phyloP scores from a whole-genome alignment of 306 rosid genomes.

The Casuarina cunninghamiana region DNA sequence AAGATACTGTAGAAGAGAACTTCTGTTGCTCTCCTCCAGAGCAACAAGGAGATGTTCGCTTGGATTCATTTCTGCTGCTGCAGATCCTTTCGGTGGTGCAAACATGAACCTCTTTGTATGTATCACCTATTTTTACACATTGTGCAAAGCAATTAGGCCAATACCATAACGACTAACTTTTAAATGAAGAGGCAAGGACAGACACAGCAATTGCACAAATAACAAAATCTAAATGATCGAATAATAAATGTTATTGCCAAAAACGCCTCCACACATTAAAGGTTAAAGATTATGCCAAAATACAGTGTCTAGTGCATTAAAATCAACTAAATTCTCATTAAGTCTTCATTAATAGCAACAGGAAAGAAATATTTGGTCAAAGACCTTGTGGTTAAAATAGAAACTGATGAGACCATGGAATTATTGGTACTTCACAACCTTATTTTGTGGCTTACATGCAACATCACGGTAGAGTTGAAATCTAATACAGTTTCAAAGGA shows the following conservation, averaged over 20 bases:
- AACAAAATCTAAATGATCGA: neutral
- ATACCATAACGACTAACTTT: slow-evolving; percentile 13
- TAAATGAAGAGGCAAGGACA: slow-evolving; percentile 10
- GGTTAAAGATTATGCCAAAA: neutral
- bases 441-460: neutral
- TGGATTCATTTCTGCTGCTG: slow-evolving; percentile 98
- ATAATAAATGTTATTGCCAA: neutral
- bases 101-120: slow-evolving; percentile 79
- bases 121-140: slow-evolving; percentile 60
- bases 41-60: slow-evolving; percentile 90
- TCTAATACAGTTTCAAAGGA: neutral
- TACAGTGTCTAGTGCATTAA: neutral
- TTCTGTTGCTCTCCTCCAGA: slow-evolving; percentile 76
- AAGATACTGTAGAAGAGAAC: slow-evolving; percentile 85
- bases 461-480: neutral
- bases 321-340: neutral
- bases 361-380: neutral
- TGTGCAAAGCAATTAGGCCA: slow-evolving; percentile 22
- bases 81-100: slow-evolving; percentile 98
- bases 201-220: neutral
- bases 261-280: neutral
- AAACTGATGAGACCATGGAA: neutral
- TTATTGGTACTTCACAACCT: no score
- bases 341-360: neutral
- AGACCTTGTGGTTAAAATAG: neutral